Evolutionary conservation across 2,329 filamentous ascomycete genomes (phyloP), one percentile per base, ranked within the genome.

Genomic region (Samsoniella hepiali): DNA sequence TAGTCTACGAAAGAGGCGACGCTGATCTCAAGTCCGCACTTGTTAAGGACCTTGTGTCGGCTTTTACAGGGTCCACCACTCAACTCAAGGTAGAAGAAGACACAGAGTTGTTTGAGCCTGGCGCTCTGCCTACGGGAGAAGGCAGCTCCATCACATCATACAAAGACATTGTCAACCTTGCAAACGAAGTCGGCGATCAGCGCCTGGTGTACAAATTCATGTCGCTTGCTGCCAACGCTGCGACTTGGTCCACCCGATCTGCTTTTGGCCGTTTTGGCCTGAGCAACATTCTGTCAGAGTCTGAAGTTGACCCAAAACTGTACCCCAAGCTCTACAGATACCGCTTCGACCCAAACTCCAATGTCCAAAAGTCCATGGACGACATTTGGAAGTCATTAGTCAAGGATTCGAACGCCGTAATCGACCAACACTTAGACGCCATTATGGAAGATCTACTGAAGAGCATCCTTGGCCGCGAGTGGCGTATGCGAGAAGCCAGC

Each of bases 181-280:
- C 95, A n/a, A 91, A 94, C 50, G 95, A 99, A 77, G 93, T 97
- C 40, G 95, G 95, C 11, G 94, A 99, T 71, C 94, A 95, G 64
- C 93, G 91, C 69, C 81, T 99, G n/a, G 91, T 98, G 1, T 99
- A 99, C 79, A 92, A 93, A 65, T 98, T 99, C 78, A 99, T 99
- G 95, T 94, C 93, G 0, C 83, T 99, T 68, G 95, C 95, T 3
- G 92, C 93, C 1, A 97, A 97, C 71, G 96, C 96, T 55, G 93
- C 93, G 0, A 96, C 96, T 17, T 99, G 95, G 95, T 94, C 93
- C 1, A 96, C 93, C n/a, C 87, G 95, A 58, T 96, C 95, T 1
- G 95, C 95, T 0, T 98, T 99, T 76, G 95, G 95, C 3, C 86
- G 93, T 11, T 97, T 98, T 68, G 95, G 95, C 0, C 83, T 99